Conservation (phyloP, 495 filamentous ascomycete species). For the Aspergillus nanangensis region DNA sequence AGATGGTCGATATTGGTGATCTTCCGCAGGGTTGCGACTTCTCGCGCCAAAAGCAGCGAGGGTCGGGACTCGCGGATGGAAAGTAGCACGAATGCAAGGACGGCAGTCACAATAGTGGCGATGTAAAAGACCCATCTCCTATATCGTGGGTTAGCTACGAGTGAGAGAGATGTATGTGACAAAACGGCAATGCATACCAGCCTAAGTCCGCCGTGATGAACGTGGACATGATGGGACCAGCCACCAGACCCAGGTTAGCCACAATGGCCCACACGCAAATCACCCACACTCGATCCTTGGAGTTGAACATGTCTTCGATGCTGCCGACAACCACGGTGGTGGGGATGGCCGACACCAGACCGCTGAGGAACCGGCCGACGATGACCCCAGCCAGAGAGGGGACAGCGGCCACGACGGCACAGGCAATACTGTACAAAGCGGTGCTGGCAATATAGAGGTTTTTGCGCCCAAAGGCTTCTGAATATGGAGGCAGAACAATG, state of each 20-base stretch:
- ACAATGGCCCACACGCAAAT: slow-evolving; percentile 43
- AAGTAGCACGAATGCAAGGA: slow-evolving; percentile 26
- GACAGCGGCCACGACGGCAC: slow-evolving; percentile 36
- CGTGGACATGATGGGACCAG: slow-evolving; percentile 43
- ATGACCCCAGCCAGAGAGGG: slow-evolving; percentile 32
- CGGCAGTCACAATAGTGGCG: slow-evolving; percentile 34
- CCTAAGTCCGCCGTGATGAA: slow-evolving; percentile 30
- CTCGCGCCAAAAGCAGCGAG: slow-evolving; percentile 31
- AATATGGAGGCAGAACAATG: slow-evolving; percentile 47
- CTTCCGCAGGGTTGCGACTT: slow-evolving; percentile 25
- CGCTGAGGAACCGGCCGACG: slow-evolving; percentile 41
- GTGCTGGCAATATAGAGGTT: slow-evolving; percentile 45
- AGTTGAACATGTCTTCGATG: slow-evolving; percentile 51
- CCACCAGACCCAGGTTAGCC: slow-evolving; percentile 38
- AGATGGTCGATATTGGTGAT: slow-evolving; percentile 19
- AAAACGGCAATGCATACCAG: too few species aligned
- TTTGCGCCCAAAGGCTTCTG: slow-evolving; percentile 49
- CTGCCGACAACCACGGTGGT: slow-evolving; percentile 47
- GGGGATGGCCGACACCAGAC: slow-evolving; percentile 46
- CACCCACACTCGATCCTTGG: slow-evolving; percentile 42
- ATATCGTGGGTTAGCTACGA: too few species aligned
- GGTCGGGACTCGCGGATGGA: slow-evolving; percentile 42
- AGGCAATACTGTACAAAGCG: slow-evolving; percentile 35
- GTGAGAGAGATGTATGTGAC: too few species aligned
- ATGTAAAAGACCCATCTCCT: slow-evolving; percentile 35